Base-by-base conservation (phyloP, 495 filamentous ascomycete species). In the Lepidopterella palustris region DNA sequence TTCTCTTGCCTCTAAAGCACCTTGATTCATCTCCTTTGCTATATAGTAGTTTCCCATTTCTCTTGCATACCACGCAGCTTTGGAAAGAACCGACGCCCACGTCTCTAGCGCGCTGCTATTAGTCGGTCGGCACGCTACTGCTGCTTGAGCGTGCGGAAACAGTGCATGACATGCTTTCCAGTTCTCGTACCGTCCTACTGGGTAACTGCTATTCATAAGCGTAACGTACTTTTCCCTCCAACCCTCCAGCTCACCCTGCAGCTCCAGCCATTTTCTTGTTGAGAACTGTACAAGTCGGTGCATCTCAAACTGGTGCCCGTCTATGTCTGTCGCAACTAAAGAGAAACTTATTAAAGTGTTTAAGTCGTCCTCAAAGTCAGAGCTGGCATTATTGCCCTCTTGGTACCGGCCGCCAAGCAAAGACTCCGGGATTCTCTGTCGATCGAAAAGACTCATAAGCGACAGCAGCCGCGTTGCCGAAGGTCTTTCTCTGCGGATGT, bases 251-350 rank as follows among this genome's bases (percentile, higher is more conserved):
- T 77, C 39, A 27, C 60, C 63, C 2, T 74, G 29, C 1, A 66
- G 55, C 40, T 75, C 58, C 5, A 82, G 68, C 79, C 78, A 82
- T 21, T 63, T 68, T 53, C 68, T 66, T 24, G 67, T 78, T 5
- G 73, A 68, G 24, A 79, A 58, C 63, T 82, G 76, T 20, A 82
- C 77, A 0, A 83, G 71, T 31, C 62, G 50, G 66, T 82, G 77
- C 72, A 81, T 83, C 59, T 74, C 70, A 59, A 79, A 79, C 0
- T 49, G 64, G 25, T 47, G 31, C 9, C 45, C 54, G 26, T 65
- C 64, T 23, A 47, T 21, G 28, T 26, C 59, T 20, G 63, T 57
- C 4, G 57, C 59, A 15, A 69, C 25, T 25, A 69, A 50, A 20
- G 67, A 69, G 35, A 42, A 67, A 29, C 29, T 52, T 18, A 5